Percentiles rank a stretch among this genome's conserved stretches.
These are phyloP conservation scores for Nannochloropsis oceanica DNA, from an alignment of 108 stramenopile genomes.

Conservation along the genomic window DNA sequence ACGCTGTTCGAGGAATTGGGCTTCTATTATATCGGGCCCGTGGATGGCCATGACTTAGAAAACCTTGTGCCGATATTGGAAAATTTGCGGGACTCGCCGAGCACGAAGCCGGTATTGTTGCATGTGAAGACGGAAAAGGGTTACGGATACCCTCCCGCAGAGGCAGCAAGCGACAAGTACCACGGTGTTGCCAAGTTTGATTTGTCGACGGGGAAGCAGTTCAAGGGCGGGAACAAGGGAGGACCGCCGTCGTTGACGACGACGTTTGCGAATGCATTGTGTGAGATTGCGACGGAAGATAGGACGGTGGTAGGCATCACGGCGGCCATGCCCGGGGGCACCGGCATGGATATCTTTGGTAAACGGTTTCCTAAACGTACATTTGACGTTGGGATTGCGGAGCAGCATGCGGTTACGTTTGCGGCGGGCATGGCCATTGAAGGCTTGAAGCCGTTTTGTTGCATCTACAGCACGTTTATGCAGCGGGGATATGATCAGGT, in stretches of 20 bases:
- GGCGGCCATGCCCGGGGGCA: constrained; percentile 95
- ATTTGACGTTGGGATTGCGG: constrained; percentile 93
- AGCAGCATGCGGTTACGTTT: constrained; percentile 94
- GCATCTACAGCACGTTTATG: constrained; percentile 93
- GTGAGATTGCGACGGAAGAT: constrained; percentile 77
- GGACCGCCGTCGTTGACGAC: constrained; percentile 51
- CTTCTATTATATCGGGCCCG: constrained; percentile 94
- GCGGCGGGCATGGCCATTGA: constrained; percentile 91
- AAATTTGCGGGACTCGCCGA: constrained; percentile 64
- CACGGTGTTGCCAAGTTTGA: constrained; percentile 95
- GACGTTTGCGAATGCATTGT: constrained; percentile 79
- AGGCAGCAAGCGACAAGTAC: constrained; percentile 76
- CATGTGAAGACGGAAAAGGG: constrained; percentile 89
- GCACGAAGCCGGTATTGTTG: constrained; percentile 73
- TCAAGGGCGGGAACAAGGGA: constrained; percentile 50
- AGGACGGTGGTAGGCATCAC: constrained; percentile 81
- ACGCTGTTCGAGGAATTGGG: constrained; percentile 93
- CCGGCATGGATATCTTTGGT: constrained; percentile 95
- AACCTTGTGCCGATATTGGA: constrained; percentile 88
- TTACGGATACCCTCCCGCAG: constrained; percentile 85
- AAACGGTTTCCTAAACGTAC: constrained; percentile 85
- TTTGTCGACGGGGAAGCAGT: constrained; percentile 73
- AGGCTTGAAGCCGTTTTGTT: constrained; percentile 89
- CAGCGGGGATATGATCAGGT: constrained; percentile 94
- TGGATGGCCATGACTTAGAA: constrained; percentile 92